Conservation (phyloP, 2,329 filamentous ascomycete species). For the Hymenoscyphus occultus region DNA sequence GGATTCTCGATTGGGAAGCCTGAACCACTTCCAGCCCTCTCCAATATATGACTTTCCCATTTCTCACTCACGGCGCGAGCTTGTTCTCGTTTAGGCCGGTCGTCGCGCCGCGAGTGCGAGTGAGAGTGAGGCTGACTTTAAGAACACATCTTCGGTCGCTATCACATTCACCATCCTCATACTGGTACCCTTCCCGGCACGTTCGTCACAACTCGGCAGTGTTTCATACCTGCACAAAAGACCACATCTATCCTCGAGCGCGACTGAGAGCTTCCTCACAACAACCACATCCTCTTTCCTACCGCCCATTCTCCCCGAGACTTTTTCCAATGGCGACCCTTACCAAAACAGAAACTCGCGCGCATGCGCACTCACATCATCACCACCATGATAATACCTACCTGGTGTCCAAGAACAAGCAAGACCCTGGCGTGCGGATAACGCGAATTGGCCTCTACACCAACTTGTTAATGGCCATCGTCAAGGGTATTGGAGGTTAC, state of each 20-base stretch:
- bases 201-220: conserved; percentile 1
- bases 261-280: conserved; percentile 19
- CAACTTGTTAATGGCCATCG: conserved; percentile 91
- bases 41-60: conserved; percentile 31
- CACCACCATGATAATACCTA: conserved; percentile 85
- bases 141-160: conserved; percentile 32
- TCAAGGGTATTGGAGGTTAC: conserved; percentile 89
- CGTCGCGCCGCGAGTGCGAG: conserved; percentile 4
- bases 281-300: conserved; percentile 26
- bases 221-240: conserved; percentile 23
- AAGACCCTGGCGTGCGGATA: conserved; percentile 90
- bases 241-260: conserved; percentile 22
- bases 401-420: conserved; percentile 76
- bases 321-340: conserved; percentile 33
- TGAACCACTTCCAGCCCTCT: not conserved
- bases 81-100: conserved; percentile 35
- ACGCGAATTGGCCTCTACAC: conserved; percentile 84
- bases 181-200: conserved; percentile 28
- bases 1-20: not conserved
- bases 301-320: conserved; percentile 23
- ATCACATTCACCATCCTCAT: conserved; percentile 26
- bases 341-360: conserved; percentile 34
- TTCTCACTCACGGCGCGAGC: conserved; percentile 25
- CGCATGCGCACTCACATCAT: conserved; percentile 57
- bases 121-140: conserved; percentile 30